Evolutionary conservation across 164 flowering plant species (phyloP).

Genomic region (Piper betle): DNA sequence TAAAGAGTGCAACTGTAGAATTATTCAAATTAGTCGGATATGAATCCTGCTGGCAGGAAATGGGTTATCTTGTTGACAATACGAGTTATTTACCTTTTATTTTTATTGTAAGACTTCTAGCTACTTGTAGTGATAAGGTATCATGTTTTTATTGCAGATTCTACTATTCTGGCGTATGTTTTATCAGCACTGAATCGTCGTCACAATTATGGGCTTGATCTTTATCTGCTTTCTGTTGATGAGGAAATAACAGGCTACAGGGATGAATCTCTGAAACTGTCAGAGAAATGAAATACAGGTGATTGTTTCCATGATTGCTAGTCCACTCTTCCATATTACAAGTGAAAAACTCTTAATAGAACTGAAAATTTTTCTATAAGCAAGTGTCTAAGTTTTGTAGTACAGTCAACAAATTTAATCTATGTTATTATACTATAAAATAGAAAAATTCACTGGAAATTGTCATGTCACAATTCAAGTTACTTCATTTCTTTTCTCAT

Average conservation of each 20-base stretch:
- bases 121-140: neutral
- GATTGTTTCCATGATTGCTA: neutral
- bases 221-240: constrained; percentile 83
- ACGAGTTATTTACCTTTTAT: neutral
- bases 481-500: too few species aligned
- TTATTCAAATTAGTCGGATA: too few species aligned
- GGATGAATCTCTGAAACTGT: constrained; percentile 98
- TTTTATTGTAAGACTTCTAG: neutral
- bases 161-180: constrained; percentile 91
- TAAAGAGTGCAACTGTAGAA: too few species aligned
- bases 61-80: neutral
- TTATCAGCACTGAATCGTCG: constrained; percentile 71
- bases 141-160: constrained; percentile 39
- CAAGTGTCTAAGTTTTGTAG: too few species aligned
- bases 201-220: constrained; percentile 83
- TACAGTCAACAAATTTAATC: too few species aligned
- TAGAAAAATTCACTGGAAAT: too few species aligned
- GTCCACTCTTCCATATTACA: too few species aligned
- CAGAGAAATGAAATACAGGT: constrained; percentile 95
- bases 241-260: constrained; percentile 98
- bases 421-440: too few species aligned
- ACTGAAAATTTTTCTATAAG: too few species aligned
- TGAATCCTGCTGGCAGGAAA: too few species aligned
- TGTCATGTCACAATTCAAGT: too few species aligned
- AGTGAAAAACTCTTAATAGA: too few species aligned